Percentiles rank a stretch among this genome's conserved stretches.
Conservation (phyloP, 2,329 filamentous ascomycete genomes). For the Lecanosticta acicola region DNA sequence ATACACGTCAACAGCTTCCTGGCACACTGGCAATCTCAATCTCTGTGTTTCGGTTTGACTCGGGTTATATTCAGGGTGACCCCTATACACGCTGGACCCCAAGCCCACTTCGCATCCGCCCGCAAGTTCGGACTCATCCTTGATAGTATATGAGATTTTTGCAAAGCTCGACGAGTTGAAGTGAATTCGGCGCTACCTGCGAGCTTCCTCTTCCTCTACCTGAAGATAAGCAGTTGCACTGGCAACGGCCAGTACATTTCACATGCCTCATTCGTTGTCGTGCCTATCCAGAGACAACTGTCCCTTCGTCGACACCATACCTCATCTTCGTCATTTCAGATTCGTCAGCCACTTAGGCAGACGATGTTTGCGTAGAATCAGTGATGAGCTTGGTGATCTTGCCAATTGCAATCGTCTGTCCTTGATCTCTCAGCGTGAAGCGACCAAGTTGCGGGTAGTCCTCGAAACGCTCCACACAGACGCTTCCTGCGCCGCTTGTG, state of each 20-base stretch:
- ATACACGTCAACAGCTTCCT: no score
- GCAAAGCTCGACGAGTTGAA: no score
- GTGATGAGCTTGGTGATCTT: constrained; percentile 90
- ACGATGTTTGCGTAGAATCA: constrained; percentile 24
- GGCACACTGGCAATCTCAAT: no score
- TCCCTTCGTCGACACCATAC: neutral
- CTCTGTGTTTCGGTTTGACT: no score
- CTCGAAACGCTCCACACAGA: constrained; percentile 92
- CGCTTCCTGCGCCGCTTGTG: constrained; percentile 67
- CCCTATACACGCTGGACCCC: no score
- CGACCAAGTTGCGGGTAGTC: constrained; percentile 92
- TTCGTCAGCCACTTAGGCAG: neutral
- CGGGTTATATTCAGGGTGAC: no score
- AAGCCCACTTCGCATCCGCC: no score
- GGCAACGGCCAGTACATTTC: neutral
- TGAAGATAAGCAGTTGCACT: no score
- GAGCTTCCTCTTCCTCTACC: neutral
- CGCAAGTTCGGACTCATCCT: no score
- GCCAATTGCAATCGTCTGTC: constrained; percentile 98
- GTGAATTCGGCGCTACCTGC: neutral
- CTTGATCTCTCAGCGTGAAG: constrained; percentile 80
- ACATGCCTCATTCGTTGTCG: neutral
- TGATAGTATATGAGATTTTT: no score
- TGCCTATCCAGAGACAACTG: neutral
- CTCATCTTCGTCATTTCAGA: neutral